Conservation (phyloP, 2,329 filamentous ascomycete genomes). For the Epichloe gansuensis region DNA sequence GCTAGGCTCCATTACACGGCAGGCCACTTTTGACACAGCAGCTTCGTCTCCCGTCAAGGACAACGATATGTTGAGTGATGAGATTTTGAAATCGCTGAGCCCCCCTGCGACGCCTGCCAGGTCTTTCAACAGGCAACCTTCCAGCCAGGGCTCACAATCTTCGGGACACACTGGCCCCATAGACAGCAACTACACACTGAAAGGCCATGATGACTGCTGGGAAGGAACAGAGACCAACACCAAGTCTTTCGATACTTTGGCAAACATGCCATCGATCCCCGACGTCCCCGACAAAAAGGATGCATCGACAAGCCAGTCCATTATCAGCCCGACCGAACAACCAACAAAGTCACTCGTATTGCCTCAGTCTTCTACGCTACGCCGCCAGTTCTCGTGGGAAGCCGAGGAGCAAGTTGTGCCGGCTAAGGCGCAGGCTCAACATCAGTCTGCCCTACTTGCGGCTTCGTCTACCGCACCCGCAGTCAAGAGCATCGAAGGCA, state of each 20-base stretch:
- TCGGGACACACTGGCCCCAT: conserved; percentile 15
- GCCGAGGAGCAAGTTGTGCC: conserved; percentile 20
- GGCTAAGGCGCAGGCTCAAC: conserved; percentile 1
- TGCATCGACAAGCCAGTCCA: neutral
- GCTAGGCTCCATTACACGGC: conserved; percentile 25
- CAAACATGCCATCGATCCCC: neutral
- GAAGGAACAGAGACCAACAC: conserved; percentile 22
- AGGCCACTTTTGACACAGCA: conserved; percentile 33
- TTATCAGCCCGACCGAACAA: neutral
- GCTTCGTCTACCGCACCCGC: neutral
- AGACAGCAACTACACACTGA: conserved; percentile 51
- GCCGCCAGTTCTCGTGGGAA: conserved; percentile 28
- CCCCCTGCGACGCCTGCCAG: conserved; percentile 24
- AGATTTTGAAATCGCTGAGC: conserved; percentile 59
- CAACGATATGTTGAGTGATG: conserved; percentile 57
- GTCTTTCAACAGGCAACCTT: conserved; percentile 6
- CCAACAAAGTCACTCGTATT: conserved; percentile 1
- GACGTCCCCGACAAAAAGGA: neutral
- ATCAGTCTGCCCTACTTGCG: neutral
- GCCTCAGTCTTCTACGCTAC: conserved; percentile 6
- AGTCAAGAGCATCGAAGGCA: neutral
- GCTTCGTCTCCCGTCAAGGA: conserved; percentile 48
- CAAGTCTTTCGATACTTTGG: neutral
- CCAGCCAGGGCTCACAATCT: conserved; percentile 10
- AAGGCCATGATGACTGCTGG: conserved; percentile 58